Conservation (phyloP, 495 filamentous ascomycete genomes). For the Haplographium delicatum region DNA sequence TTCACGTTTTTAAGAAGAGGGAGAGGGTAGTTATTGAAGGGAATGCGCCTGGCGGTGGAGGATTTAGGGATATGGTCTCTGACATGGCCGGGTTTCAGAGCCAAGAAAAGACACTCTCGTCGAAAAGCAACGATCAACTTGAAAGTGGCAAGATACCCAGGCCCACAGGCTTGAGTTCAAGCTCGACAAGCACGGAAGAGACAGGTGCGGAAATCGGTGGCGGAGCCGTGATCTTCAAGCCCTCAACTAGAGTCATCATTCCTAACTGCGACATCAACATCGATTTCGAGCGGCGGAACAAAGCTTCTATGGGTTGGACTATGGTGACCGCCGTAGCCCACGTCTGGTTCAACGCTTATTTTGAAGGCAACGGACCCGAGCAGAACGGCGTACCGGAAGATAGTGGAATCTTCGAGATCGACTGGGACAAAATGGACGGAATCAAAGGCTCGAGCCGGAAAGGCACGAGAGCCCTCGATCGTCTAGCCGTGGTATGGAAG, state of each 20-base stretch:
- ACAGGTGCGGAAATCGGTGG: slow-evolving; percentile 36
- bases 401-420: slow-evolving; percentile 51
- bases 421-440: slow-evolving; percentile 57
- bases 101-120: neutral
- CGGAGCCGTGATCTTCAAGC: slow-evolving; percentile 72
- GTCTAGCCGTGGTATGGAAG: slow-evolving; percentile 82
- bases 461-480: slow-evolving; percentile 75
- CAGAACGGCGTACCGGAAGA: slow-evolving; percentile 41
- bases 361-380: slow-evolving; percentile 75
- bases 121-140: neutral
- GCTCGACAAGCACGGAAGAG: neutral
- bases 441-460: slow-evolving; percentile 75
- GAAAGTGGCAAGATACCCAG: neutral
- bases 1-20: slow-evolving; percentile 70
- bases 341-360: slow-evolving; percentile 94
- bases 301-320: slow-evolving; percentile 68
- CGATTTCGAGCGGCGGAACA: slow-evolving; percentile 75
- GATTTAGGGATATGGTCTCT: slow-evolving; percentile 43
- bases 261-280: slow-evolving; percentile 86
- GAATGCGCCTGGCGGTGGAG: slow-evolving; percentile 39
- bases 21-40: slow-evolving; percentile 71
- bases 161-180: neutral
- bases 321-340: slow-evolving; percentile 92
- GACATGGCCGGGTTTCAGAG: slow-evolving; percentile 45
- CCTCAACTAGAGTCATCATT: slow-evolving; percentile 57